These are phyloP conservation scores for Colletotrichum trifolii DNA, from an alignment of 2,329 filamentous ascomycete genomes.

Conservation along the genomic window DNA sequence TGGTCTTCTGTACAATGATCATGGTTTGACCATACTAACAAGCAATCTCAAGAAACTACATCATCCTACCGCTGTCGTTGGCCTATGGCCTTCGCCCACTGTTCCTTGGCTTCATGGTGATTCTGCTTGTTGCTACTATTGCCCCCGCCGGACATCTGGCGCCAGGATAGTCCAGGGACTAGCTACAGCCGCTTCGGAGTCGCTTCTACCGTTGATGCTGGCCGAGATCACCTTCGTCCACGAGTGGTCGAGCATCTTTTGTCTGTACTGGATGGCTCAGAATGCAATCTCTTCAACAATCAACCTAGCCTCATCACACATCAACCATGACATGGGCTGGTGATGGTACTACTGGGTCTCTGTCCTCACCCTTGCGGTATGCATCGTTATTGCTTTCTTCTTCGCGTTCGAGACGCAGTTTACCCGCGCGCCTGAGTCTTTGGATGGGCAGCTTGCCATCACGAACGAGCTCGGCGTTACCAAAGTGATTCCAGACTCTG, in stretches of 20 bases:
- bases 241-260: constrained; percentile 49
- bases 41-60: constrained; percentile 42
- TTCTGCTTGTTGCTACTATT: constrained; percentile 47
- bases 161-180: constrained; percentile 49
- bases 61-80: constrained; percentile 52
- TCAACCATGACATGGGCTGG: constrained; percentile 49
- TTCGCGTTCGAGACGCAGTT: constrained; percentile 53
- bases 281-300: constrained; percentile 47
- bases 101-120: constrained; percentile 44
- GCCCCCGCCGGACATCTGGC: constrained; percentile 51
- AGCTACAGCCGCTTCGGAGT: constrained; percentile 52
- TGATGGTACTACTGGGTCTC: constrained; percentile 56
- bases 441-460: constrained; percentile 48
- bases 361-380: constrained; percentile 46
- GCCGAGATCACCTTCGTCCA: constrained; percentile 54
- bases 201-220: constrained; percentile 51
- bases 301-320: constrained; percentile 49
- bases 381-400: constrained; percentile 51
- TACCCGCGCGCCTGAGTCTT: constrained; percentile 45
- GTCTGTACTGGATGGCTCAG: constrained; percentile 52
- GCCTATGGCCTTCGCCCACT: constrained; percentile 51
- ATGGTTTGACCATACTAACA: neutral
- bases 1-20: neutral
- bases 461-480: constrained; percentile 53
- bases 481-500: constrained; percentile 44